These are phyloP conservation scores for Talaromyces thailandensis DNA, from an alignment of 495 filamentous ascomycete species.

Conservation along the genomic window DNA sequence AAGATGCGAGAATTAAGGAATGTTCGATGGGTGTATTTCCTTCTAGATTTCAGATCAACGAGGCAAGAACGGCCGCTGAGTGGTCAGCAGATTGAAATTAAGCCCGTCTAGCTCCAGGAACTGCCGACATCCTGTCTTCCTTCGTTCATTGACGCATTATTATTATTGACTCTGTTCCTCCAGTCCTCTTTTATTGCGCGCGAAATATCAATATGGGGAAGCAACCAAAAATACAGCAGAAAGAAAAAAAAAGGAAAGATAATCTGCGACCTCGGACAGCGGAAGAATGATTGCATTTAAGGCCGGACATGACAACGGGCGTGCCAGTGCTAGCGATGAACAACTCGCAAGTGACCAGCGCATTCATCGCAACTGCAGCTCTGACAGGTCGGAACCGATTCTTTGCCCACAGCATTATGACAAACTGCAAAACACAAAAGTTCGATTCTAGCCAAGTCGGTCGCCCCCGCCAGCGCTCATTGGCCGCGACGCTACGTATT, in stretches of 20 bases:
- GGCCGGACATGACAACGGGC: background rate
- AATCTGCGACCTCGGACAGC: background rate
- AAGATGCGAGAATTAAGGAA: background rate
- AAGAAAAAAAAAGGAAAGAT: background rate
- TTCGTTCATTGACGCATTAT: background rate
- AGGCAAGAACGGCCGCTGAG: background rate
- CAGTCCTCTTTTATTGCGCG: background rate
- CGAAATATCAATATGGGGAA: background rate
- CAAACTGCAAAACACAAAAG: background rate
- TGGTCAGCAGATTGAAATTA: background rate
- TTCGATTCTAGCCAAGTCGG: background rate
- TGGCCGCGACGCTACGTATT: background rate
- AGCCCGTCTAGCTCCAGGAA: background rate
- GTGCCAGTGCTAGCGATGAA: background rate
- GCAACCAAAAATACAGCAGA: background rate
- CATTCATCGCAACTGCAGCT: conserved; percentile 8
- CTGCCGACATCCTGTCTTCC: background rate
- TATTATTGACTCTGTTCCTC: too few species aligned
- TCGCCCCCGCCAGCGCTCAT: background rate
- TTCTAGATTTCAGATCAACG: background rate
- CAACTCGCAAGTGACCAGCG: conserved; percentile 11
- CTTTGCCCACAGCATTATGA: background rate
- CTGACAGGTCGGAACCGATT: background rate
- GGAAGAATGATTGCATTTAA: background rate
- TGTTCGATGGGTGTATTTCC: background rate